Evolutionary conservation across 2,329 filamentous ascomycete genomes (phyloP), one percentile per base, ranked within the genome.

Genomic region (Thermoascus crustaceus): DNA sequence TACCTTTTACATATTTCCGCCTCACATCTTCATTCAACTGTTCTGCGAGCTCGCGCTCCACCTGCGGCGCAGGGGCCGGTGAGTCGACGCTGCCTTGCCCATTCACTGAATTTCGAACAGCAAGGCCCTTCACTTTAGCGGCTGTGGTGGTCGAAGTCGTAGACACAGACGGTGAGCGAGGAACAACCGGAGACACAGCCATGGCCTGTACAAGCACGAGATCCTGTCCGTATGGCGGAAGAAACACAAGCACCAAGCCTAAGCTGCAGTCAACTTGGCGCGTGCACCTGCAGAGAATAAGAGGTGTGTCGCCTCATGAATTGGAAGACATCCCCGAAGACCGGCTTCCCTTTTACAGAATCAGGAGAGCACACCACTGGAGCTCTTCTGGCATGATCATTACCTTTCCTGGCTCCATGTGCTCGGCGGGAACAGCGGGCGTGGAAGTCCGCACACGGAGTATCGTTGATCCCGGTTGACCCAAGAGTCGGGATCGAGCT

Each of bases 1-100:
- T 57, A 81, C 83, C 85, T 68, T 93, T 94, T 46, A 91, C 76
- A 60, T 94, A 98, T 69, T 91, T 94, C 47, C 76, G 74, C 61
- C 87, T 86, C 53, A 86, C 82, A 33, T 82, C 77, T 39, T 85
- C 79, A 55, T 89, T 89, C 58, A 88, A 72, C 56, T 85, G 80
- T 61, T 89, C 84, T n/a, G 83, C 64, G 35, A 68, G 59, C 36
- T 69, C 67, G 25, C 57, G 58, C 26, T 64, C 60, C 21, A 49
- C 34, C 27, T 46, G 38, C 11, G 46, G 42, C 4, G 39, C 32
- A 21, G 44, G 30, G 10, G 43, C 48, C 5, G 47, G 34, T 11
- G 45, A 41, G 18, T 37, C 30, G 18, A 41, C 27, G 30, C 30
- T 41, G n/a, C 40, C 49, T 9, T 48, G 40, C 18, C 34, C 40